phyloP scores from a whole-genome alignment of 768 basidiomycete genomes.

The Clitopilus hobsonii region DNA sequence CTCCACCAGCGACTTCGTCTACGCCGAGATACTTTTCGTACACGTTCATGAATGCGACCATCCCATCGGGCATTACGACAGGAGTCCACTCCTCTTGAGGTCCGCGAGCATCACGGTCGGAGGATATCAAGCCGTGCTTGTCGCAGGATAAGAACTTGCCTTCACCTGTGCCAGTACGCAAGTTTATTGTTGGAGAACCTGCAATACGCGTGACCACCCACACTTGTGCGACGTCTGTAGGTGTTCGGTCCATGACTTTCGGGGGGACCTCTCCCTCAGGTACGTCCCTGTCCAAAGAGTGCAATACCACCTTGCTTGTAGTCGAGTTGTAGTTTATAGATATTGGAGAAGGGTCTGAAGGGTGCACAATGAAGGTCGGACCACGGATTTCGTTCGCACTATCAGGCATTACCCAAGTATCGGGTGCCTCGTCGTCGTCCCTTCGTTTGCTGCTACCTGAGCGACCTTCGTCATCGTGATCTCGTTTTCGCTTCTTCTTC shows the following conservation, averaged over 20 bases:
- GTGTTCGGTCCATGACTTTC: constrained; percentile 59
- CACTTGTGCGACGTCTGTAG: constrained; percentile 82
- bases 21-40: constrained; percentile 86
- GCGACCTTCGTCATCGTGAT: constrained; percentile 43
- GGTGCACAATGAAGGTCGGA: constrained; percentile 82
- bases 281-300: constrained; percentile 57
- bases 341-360: constrained; percentile 74
- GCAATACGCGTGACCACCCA: constrained; percentile 89
- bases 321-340: constrained; percentile 77
- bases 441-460: constrained; percentile 43
- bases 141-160: constrained; percentile 91
- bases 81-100: constrained; percentile 95
- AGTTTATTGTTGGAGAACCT: constrained; percentile 78
- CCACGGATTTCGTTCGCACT: constrained; percentile 72
- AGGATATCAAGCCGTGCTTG: constrained; percentile 76
- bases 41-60: constrained; percentile 83
- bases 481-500: constrained; percentile 77
- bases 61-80: constrained; percentile 74
- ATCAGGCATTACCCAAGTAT: constrained; percentile 79
- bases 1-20: constrained; percentile 84
- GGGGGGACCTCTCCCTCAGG: constrained; percentile 35
- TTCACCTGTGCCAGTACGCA: constrained; percentile 82
- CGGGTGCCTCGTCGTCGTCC: constrained; percentile 59
- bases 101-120: constrained; percentile 84
- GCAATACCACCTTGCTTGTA: constrained; percentile 64